phyloP scores from a whole-genome alignment of 306 rosid species.

The Quercus aquifolioides region DNA sequence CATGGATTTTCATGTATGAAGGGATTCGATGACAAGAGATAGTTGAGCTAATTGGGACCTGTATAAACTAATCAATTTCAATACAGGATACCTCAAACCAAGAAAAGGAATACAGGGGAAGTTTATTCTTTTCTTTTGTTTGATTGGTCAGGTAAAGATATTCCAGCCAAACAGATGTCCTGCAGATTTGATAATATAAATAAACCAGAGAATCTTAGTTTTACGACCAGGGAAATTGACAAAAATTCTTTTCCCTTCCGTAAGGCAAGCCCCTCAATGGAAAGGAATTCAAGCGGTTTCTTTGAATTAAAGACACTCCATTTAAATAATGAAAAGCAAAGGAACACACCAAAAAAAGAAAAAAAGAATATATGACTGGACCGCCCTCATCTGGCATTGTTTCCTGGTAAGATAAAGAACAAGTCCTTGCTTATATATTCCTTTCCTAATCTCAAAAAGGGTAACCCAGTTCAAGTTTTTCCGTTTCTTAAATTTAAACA shows the following conservation, averaged over 20 bases:
- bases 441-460: conserved; percentile 7
- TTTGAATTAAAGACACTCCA: conserved; percentile 41
- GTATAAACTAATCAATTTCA: neutral
- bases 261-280: conserved; percentile 39
- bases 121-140: conserved; percentile 19
- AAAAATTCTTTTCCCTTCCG: conserved; percentile 41
- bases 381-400: conserved; percentile 15
- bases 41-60: no score
- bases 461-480: conserved; percentile 17
- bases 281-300: conserved; percentile 58
- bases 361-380: neutral
- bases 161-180: conserved; percentile 1
- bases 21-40: no score
- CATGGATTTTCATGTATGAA: no score
- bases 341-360: conserved; percentile 10
- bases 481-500: conserved; percentile 4
- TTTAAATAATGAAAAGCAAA: conserved; percentile 19
- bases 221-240: neutral
- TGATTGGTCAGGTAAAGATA: conserved; percentile 5
- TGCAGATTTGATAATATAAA: neutral
- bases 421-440: conserved; percentile 14
- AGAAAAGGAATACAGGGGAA: neutral
- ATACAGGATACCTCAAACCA: neutral
- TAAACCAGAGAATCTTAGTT: neutral
- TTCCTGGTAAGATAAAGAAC: conserved; percentile 7